Percentiles rank a stretch among this genome's conserved stretches.
Conservation (phyloP, 2,329 filamentous ascomycete species). For the Coniochaeta sp. region DNA sequence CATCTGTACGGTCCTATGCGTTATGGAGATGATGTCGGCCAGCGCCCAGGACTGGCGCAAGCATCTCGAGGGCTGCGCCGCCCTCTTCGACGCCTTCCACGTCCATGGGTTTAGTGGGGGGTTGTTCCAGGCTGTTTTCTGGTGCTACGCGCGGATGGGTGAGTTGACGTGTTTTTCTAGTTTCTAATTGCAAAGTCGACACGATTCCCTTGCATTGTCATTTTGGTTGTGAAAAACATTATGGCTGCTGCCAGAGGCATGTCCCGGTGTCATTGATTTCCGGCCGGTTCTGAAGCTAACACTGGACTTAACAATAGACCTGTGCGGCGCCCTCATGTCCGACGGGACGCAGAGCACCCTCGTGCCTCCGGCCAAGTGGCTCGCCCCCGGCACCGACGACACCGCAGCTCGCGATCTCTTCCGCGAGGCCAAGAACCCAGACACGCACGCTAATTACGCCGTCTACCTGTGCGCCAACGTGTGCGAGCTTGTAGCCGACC, state of each 20-base stretch:
- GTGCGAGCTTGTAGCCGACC: conserved; percentile 41
- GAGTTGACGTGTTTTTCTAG: conserved; percentile 10
- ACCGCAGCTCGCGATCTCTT: conserved; percentile 28
- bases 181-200: too few species aligned
- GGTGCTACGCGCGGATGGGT: conserved; percentile 53
- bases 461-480: conserved; percentile 48
- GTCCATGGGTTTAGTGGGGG: conserved; percentile 48
- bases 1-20: conserved; percentile 31
- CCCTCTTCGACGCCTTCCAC: conserved; percentile 42
- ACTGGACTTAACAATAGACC: conserved; percentile 25
- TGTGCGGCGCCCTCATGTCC: conserved; percentile 49
- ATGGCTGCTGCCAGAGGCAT: conserved; percentile 1
- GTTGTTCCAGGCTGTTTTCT: conserved; percentile 47
- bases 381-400: conserved; percentile 28
- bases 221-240: too few species aligned
- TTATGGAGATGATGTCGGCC: conserved; percentile 35
- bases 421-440: conserved; percentile 25
- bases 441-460: conserved; percentile 53
- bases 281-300: too few species aligned
- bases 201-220: too few species aligned
- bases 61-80: conserved; percentile 51
- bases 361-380: conserved; percentile 42
- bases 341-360: conserved; percentile 43
- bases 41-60: conserved; percentile 41
- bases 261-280: too few species aligned